phyloP scores from a whole-genome alignment of 192 early-diverging fungal species.

The Obelidium mucronatum region DNA sequence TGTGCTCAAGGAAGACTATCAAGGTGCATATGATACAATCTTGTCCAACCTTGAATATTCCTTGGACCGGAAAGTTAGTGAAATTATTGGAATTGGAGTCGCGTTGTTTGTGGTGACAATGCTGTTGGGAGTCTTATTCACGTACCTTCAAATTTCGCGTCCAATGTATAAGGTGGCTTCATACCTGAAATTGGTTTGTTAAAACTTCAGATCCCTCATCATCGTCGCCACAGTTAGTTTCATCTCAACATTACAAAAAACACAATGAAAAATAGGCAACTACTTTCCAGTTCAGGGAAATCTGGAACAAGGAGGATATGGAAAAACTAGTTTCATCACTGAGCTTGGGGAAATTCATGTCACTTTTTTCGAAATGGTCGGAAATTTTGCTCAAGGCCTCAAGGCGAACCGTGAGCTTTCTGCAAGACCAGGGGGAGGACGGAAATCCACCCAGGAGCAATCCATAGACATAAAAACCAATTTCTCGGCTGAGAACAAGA shows the following conservation, averaged over 20 bases:
- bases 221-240: no score
- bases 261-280: neutral
- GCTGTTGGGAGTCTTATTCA: neutral
- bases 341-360: neutral
- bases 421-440: no score
- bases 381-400: neutral
- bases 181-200: neutral
- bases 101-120: neutral
- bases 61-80: neutral
- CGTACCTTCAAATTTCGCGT: neutral
- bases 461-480: no score
- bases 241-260: no score
- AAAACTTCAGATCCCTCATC: no score
- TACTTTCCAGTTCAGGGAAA: neutral
- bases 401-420: neutral
- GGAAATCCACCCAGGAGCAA: no score
- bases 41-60: neutral
- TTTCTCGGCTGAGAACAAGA: no score
- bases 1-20: neutral
- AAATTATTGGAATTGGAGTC: neutral
- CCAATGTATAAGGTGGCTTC: neutral
- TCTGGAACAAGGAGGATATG: neutral
- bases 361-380: neutral
- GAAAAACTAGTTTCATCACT: neutral
- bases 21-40: neutral